Percentiles rank a stretch among this genome's conserved stretches.
Evolutionary conservation across 306 rosid species (phyloP).

Genomic region (Malus asiatica): DNA sequence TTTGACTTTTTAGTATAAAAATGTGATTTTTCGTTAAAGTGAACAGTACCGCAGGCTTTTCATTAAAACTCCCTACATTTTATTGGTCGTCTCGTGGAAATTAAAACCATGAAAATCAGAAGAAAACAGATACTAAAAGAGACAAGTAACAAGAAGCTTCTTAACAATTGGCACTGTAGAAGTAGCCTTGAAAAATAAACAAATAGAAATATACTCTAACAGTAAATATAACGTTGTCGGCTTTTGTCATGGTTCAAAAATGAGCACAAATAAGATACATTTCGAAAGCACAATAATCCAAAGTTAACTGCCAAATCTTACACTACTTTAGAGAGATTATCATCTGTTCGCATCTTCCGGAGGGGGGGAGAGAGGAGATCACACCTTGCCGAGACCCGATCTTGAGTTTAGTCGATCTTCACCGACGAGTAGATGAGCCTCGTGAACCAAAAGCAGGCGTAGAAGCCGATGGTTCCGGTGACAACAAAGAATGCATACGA

Average conservation of each 20-base stretch:
- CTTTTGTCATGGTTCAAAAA: constrained; percentile 49
- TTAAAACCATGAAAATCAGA: neutral
- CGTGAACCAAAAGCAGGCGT: constrained; percentile 95
- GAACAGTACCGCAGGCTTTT: no score
- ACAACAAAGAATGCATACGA: constrained; percentile 92
- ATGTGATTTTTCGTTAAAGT: no score
- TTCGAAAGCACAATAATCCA: constrained; percentile 27
- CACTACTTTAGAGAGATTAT: constrained; percentile 26
- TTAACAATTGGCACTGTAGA: neutral
- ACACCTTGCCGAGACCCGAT: neutral
- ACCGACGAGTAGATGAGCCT: constrained; percentile 98
- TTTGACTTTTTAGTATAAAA: no score
- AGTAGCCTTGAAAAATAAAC: constrained; percentile 16
- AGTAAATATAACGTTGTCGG: constrained; percentile 33
- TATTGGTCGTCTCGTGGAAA: neutral
- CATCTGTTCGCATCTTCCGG: constrained; percentile 17
- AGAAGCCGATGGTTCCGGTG: constrained; percentile 94
- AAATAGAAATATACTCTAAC: constrained; percentile 43
- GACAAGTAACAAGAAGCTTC: neutral
- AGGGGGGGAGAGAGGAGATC: constrained; percentile 18
- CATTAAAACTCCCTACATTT: no score
- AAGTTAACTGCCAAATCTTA: constrained; percentile 53
- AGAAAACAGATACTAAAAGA: neutral
- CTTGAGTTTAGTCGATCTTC: constrained; percentile 57
- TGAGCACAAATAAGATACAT: constrained; percentile 70